A percentile compares a stretch with the other conserved stretches of the same genome.
Evolutionary conservation across 352 stramenopile genomes (phyloP).

Genomic region (Nannochloropsis limnetica): DNA sequence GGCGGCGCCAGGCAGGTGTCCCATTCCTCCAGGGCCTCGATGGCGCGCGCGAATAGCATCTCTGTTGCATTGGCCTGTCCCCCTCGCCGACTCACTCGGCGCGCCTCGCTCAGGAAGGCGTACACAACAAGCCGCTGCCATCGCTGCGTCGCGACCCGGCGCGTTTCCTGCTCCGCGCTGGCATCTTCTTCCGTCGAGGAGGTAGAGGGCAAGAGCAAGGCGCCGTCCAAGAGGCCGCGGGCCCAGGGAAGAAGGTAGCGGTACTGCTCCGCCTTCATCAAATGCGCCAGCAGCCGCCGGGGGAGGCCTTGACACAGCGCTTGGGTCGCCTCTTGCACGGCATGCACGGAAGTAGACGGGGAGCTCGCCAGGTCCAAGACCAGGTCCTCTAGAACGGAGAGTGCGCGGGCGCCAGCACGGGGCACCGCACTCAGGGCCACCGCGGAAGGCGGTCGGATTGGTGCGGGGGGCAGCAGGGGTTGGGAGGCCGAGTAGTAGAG

Average conservation of each 20-base stretch:
- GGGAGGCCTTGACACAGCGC: slow-evolving; percentile 12
- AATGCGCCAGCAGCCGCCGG: not conserved
- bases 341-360: not conserved
- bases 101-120: slow-evolving; percentile 8
- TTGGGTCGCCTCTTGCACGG: slow-evolving; percentile 2
- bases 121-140: slow-evolving; percentile 31
- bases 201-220: not conserved
- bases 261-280: not conserved
- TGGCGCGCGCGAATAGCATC: not conserved
- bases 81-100: not conserved
- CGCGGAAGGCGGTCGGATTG: not conserved
- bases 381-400: slow-evolving; percentile 2
- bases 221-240: not conserved
- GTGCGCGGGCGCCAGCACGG: not conserved
- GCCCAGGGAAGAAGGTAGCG: slow-evolving; percentile 27
- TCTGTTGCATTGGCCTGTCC: not conserved
- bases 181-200: not conserved
- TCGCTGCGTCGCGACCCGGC: not conserved
- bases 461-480: not conserved
- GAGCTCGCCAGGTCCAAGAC: not conserved
- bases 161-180: not conserved
- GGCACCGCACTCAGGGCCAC: not conserved
- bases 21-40: not conserved
- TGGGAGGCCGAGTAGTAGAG: not conserved
- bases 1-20: slow-evolving; percentile 11